These are phyloP conservation scores for Ascochyta viciae-villosae DNA, from an alignment of 2,329 filamentous ascomycete species.

Conservation along the genomic window DNA sequence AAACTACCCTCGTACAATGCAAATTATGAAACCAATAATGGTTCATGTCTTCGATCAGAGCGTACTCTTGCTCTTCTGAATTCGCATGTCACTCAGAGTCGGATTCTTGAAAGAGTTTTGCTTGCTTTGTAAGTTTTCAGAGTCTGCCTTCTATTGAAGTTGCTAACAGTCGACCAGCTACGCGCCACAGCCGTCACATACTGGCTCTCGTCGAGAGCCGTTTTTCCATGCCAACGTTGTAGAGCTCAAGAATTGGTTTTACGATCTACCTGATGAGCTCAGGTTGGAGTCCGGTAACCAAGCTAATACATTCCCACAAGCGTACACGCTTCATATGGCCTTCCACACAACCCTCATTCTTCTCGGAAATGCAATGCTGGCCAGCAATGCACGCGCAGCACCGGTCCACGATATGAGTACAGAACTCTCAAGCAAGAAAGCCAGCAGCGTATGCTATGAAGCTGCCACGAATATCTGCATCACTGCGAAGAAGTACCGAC, in stretches of 20 bases:
- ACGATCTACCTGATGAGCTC: slow-evolving; percentile 42
- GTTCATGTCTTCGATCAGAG: neutral
- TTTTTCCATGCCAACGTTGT: slow-evolving; percentile 44
- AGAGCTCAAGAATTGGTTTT: slow-evolving; percentile 47
- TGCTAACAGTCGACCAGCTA: slow-evolving; percentile 16
- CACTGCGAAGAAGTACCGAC: slow-evolving; percentile 30
- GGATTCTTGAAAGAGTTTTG: slow-evolving; percentile 1
- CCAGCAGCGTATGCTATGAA: slow-evolving; percentile 1
- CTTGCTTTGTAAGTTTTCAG: slow-evolving; percentile 1
- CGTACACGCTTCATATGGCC: slow-evolving; percentile 46
- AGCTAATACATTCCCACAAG: slow-evolving; percentile 32
- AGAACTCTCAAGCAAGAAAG: slow-evolving; percentile 35
- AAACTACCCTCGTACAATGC: neutral
- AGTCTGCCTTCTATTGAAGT: neutral
- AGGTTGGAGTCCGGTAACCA: slow-evolving; percentile 28
- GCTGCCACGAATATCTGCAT: slow-evolving; percentile 1
- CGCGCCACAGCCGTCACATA: slow-evolving; percentile 37
- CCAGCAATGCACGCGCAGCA: slow-evolving; percentile 27
- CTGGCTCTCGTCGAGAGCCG: slow-evolving; percentile 19
- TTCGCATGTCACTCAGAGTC: neutral
- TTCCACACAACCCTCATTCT: slow-evolving; percentile 47
- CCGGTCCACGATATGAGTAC: slow-evolving; percentile 10
- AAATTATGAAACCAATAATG: no score
- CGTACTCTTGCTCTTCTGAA: neutral
- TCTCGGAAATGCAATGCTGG: slow-evolving; percentile 41